These are phyloP conservation scores for Talaromyces sp. DNA, from an alignment of 2,329 filamentous ascomycete species.

Conservation along the genomic window DNA sequence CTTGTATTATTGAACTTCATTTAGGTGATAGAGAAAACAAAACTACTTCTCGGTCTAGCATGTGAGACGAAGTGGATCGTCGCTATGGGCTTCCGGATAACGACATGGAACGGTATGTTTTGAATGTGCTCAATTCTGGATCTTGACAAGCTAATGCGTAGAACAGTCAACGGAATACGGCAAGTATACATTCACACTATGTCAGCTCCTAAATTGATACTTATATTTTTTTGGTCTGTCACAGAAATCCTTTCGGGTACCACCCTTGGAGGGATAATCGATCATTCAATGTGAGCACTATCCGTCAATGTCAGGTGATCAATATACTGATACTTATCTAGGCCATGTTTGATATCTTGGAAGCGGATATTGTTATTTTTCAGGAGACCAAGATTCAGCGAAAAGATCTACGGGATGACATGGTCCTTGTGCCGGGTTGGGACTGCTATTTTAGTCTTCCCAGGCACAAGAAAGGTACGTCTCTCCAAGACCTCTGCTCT, in stretches of 20 bases:
- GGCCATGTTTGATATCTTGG: conserved; percentile 91
- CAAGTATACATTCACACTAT: conserved; percentile 30
- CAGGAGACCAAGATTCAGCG: conserved; percentile 96
- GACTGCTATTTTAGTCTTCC: conserved; percentile 95
- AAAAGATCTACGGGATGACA: conserved; percentile 88
- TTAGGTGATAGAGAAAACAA: not conserved
- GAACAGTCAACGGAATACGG: conserved; percentile 74
- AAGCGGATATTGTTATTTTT: conserved; percentile 89
- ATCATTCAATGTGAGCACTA: conserved; percentile 59
- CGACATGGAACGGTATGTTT: conserved; percentile 74
- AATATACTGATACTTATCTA: conserved; percentile 31
- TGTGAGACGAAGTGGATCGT: conserved; percentile 7
- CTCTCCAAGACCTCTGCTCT: not conserved
- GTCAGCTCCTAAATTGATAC: not conserved
- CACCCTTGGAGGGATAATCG: conserved; percentile 73
- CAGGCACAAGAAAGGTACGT: conserved; percentile 80
- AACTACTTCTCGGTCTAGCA: not conserved
- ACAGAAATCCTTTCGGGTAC: conserved; percentile 77
- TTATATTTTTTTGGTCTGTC: not conserved
- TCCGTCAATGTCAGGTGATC: not conserved
- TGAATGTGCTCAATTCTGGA: not conserved
- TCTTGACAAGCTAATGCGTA: conserved; percentile 8
- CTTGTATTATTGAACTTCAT: not conserved
- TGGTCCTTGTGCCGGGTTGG: conserved; percentile 93
- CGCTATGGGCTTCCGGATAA: conserved; percentile 73